These are phyloP conservation scores for Calonectria fujianensis DNA, from an alignment of 2,329 filamentous ascomycete genomes.

Conservation along the genomic window DNA sequence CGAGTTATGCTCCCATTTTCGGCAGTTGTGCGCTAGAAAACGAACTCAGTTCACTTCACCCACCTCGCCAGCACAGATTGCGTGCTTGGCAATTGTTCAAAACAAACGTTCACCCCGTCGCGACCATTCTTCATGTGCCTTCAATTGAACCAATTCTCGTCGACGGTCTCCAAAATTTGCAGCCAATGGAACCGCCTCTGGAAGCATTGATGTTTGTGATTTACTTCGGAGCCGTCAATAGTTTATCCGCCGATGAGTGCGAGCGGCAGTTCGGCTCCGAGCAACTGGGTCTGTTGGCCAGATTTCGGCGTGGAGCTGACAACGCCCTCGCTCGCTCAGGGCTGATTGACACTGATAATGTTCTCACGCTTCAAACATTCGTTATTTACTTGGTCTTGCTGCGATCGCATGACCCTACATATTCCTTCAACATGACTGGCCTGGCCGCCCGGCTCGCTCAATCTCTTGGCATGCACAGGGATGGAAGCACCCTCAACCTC, in stretches of 20 bases:
- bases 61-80: constrained; percentile 26
- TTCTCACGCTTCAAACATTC: constrained; percentile 36
- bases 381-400: constrained; percentile 32
- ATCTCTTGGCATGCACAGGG: constrained; percentile 37
- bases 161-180: constrained; percentile 25
- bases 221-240: constrained; percentile 35
- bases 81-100: constrained; percentile 38
- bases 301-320: constrained; percentile 29
- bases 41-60: constrained; percentile 22
- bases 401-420: constrained; percentile 33
- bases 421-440: constrained; percentile 35
- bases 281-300: constrained; percentile 25
- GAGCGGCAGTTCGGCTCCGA: constrained; percentile 18
- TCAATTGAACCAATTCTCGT: constrained; percentile 33
- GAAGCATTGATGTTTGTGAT: constrained; percentile 35
- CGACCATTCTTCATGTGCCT: constrained; percentile 34
- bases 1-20: constrained; percentile 35
- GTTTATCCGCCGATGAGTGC: constrained; percentile 28
- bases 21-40: constrained; percentile 27
- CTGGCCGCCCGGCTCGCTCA: constrained; percentile 31
- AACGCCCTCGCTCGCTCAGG: constrained; percentile 31
- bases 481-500: constrained; percentile 35
- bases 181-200: constrained; percentile 22
- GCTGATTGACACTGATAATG: constrained; percentile 34
- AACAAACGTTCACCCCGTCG: constrained; percentile 36